A percentile compares a stretch with the other conserved stretches of the same genome.
Conservation (phyloP, 257 asterid species). For the Echium plantagineum region DNA sequence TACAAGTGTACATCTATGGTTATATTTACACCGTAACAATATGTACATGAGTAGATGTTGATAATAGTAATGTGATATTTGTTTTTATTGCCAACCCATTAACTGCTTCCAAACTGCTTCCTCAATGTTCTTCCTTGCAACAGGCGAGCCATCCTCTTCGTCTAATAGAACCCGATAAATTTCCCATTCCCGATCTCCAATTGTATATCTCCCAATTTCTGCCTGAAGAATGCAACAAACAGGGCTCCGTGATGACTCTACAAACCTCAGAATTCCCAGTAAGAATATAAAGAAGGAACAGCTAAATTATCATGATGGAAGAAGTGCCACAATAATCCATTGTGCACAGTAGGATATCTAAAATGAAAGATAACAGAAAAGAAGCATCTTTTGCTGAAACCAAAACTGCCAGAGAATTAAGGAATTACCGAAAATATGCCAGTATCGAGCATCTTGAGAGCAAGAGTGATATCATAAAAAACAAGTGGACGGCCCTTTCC, state of each 20-base stretch:
- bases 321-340: background rate
- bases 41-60: background rate
- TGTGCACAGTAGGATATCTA: background rate
- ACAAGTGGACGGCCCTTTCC: constrained; percentile 88
- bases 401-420: background rate
- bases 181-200: constrained; percentile 86
- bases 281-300: background rate
- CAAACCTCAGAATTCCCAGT: background rate
- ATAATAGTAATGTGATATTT: background rate
- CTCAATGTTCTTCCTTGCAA: constrained; percentile 41
- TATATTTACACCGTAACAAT: background rate
- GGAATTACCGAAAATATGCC: constrained; percentile 65
- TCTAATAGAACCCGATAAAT: constrained; percentile 68
- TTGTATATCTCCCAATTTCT: constrained; percentile 52
- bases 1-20: too few relatives aligned
- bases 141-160: constrained; percentile 51
- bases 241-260: background rate
- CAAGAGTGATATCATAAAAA: constrained; percentile 72
- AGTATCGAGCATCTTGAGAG: constrained; percentile 64
- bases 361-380: background rate
- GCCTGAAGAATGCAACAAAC: constrained; percentile 35
- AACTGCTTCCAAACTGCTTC: constrained; percentile 81
- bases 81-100: constrained; percentile 58
- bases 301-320: background rate
- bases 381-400: background rate